Conservation (phyloP, 2,329 filamentous ascomycete genomes). For the Nothophaeocryptopus gaeumannii region DNA sequence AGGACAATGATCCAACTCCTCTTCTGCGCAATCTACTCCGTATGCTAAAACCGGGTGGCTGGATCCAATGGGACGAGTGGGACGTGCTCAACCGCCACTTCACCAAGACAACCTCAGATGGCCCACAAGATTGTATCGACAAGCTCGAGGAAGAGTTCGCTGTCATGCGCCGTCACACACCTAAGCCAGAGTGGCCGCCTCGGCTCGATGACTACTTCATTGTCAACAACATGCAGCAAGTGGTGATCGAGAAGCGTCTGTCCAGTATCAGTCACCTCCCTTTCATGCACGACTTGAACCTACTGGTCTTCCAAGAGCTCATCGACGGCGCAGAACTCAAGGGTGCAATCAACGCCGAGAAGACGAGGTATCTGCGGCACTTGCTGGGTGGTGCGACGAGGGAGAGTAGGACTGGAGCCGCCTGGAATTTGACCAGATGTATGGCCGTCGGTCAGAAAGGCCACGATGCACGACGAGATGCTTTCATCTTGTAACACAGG, state of each 20-base stretch:
- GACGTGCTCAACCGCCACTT: slow-evolving; percentile 24
- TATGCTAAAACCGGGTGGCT: slow-evolving; percentile 25
- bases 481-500: slow-evolving; percentile 10
- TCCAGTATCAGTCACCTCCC: slow-evolving; percentile 18
- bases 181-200: slow-evolving; percentile 16
- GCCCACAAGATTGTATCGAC: slow-evolving; percentile 19
- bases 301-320: slow-evolving; percentile 23
- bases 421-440: slow-evolving; percentile 24
- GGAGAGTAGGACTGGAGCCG: slow-evolving; percentile 21
- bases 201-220: slow-evolving; percentile 23
- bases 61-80: slow-evolving; percentile 25
- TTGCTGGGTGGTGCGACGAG: slow-evolving; percentile 20
- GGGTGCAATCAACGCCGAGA: slow-evolving; percentile 15
- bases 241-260: slow-evolving; percentile 21
- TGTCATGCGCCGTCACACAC: slow-evolving; percentile 19
- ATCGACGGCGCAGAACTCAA: slow-evolving; percentile 23
- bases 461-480: slow-evolving; percentile 7
- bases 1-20: slow-evolving; percentile 23
- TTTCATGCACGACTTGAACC: slow-evolving; percentile 22
- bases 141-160: slow-evolving; percentile 22
- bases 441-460: slow-evolving; percentile 22
- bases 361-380: slow-evolving; percentile 14
- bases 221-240: slow-evolving; percentile 18
- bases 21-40: slow-evolving; percentile 20
- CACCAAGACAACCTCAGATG: slow-evolving; percentile 11